Percentiles rank a stretch among this genome's conserved stretches.
phyloP scores from a whole-genome alignment of 805 yeast genomes.

The Allodekkera sacchari region DNA sequence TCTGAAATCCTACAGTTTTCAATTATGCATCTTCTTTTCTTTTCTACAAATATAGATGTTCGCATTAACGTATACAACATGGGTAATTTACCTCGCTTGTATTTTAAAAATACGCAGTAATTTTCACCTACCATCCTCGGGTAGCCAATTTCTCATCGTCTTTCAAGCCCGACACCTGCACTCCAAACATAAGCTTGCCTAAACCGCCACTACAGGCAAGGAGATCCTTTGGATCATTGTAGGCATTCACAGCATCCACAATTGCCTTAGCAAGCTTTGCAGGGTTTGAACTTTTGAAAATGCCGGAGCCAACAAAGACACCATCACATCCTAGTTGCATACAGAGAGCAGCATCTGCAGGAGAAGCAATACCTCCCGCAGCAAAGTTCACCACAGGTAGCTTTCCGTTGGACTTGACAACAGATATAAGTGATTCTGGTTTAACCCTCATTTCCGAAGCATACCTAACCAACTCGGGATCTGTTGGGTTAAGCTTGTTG shows the following conservation, averaged over 20 bases:
- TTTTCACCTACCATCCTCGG: slow-evolving; percentile 45
- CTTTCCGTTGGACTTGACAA: slow-evolving; percentile 45
- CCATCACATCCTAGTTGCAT: slow-evolving; percentile 80
- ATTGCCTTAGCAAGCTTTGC: slow-evolving; percentile 69
- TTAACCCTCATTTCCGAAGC: slow-evolving; percentile 59
- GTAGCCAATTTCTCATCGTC: slow-evolving; percentile 38
- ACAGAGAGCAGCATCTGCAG: slow-evolving; percentile 79
- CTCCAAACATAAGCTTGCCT: slow-evolving; percentile 74
- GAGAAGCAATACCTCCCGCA: slow-evolving; percentile 86
- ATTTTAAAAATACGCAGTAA: slow-evolving; percentile 2
- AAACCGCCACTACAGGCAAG: slow-evolving; percentile 61
- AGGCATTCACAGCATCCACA: slow-evolving; percentile 71
- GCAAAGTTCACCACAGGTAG: slow-evolving; percentile 82
- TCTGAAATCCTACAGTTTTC: too few species aligned
- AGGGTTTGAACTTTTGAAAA: slow-evolving; percentile 67
- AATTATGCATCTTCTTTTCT: too few species aligned
- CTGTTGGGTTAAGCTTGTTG: slow-evolving; percentile 24
- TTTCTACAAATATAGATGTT: too few species aligned
- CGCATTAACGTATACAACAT: too few species aligned
- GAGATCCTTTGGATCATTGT: slow-evolving; percentile 48
- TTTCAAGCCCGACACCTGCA: slow-evolving; percentile 44
- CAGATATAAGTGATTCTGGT: slow-evolving; percentile 38
- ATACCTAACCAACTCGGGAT: slow-evolving; percentile 35
- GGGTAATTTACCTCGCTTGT: too few species aligned
- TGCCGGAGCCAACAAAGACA: slow-evolving; percentile 72